Conservation (phyloP, 2,329 filamentous ascomycete species). For the Hypoxylon rubiginosum region DNA sequence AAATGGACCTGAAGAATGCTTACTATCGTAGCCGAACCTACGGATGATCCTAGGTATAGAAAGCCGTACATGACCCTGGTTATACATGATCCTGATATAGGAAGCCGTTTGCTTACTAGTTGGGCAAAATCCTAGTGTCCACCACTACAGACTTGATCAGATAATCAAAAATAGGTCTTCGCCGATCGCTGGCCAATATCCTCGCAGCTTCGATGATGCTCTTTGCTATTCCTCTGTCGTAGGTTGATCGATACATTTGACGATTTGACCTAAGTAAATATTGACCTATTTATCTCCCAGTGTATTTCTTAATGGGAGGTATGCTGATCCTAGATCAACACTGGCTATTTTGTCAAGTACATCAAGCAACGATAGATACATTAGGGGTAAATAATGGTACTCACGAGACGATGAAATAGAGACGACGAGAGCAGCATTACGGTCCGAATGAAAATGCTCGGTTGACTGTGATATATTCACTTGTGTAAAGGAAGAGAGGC, state of each 20-base stretch:
- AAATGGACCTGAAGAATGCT: background rate
- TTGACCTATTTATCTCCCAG: too few species aligned
- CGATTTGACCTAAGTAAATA: too few species aligned
- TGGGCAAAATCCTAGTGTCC: background rate
- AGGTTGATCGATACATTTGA: background rate
- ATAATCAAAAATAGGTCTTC: background rate
- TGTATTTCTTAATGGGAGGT: too few species aligned
- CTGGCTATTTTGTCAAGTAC: too few species aligned
- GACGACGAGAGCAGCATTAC: background rate
- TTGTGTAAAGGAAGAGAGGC: background rate
- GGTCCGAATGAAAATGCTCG: background rate
- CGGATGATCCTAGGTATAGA: background rate
- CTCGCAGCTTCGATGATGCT: background rate
- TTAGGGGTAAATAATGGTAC: background rate
- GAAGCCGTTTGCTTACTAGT: background rate
- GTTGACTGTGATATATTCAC: background rate
- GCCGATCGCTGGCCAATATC: background rate
- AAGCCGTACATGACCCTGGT: background rate
- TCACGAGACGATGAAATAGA: background rate
- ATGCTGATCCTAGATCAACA: too few species aligned
- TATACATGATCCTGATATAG: too few species aligned
- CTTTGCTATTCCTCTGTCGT: background rate
- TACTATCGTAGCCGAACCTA: background rate
- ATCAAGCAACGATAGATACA: too few species aligned
- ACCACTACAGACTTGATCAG: background rate